These are phyloP conservation scores for Colletotrichum higginsianum DNA, from an alignment of 2,329 filamentous ascomycete species.

Conservation along the genomic window DNA sequence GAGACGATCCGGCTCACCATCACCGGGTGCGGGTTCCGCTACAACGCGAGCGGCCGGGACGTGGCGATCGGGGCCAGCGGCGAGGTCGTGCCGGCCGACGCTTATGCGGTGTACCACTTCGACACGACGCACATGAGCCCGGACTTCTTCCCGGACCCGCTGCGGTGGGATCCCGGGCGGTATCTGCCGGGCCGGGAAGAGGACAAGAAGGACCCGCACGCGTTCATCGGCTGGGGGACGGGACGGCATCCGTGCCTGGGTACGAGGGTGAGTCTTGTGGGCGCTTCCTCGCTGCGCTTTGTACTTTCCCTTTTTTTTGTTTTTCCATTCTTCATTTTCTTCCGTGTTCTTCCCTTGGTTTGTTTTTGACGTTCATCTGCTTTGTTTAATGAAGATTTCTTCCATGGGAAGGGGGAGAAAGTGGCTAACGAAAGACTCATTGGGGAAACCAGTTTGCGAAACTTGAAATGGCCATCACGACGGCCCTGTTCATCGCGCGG, in stretches of 20 bases:
- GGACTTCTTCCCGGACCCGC: slow-evolving; percentile 63
- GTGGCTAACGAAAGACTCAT: slow-evolving; percentile 18
- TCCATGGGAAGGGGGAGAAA: background rate
- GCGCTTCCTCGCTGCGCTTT: no score
- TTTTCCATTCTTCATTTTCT: background rate
- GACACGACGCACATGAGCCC: slow-evolving; percentile 66
- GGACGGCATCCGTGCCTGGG: slow-evolving; percentile 53
- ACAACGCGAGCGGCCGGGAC: slow-evolving; percentile 62
- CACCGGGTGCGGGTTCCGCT: slow-evolving; percentile 64
- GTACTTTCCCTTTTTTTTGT: background rate
- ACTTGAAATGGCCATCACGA: slow-evolving; percentile 65
- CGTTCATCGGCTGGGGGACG: slow-evolving; percentile 54
- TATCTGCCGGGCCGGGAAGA: slow-evolving; percentile 64
- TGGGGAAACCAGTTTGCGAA: slow-evolving; percentile 61
- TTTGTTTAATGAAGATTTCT: no score
- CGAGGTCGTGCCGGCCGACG: slow-evolving; percentile 64
- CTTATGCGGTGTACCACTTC: slow-evolving; percentile 62
- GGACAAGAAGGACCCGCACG: slow-evolving; percentile 53
- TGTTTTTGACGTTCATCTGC: background rate
- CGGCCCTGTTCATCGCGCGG: slow-evolving; percentile 63
- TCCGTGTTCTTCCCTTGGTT: no score
- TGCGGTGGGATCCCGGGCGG: slow-evolving; percentile 64
- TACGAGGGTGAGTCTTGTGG: slow-evolving; percentile 45
- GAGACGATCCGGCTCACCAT: slow-evolving; percentile 68
- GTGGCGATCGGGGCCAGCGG: slow-evolving; percentile 60